Evolutionary conservation across 352 stramenopile species (phyloP).

Genomic region (Thalassiosira livingstoniorum): DNA sequence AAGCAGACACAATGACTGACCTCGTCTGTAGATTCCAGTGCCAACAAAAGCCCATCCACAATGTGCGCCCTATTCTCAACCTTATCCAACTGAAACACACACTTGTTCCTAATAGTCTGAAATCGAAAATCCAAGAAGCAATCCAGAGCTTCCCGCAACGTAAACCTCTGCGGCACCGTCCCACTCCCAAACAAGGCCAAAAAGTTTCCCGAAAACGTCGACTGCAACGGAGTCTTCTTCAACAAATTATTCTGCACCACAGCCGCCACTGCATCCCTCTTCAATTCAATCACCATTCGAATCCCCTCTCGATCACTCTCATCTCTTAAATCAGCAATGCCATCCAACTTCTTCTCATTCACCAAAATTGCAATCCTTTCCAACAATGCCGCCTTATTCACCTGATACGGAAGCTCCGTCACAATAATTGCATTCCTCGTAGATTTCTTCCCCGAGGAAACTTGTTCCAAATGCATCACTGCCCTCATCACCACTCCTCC

Average conservation of each 20-base stretch:
- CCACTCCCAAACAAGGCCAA: conserved; percentile 84
- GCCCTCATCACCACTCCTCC: conserved; percentile 85
- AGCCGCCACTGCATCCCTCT: conserved; percentile 86
- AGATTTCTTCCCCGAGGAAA: conserved; percentile 58
- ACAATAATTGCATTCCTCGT: conserved; percentile 87
- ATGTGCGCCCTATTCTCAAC: conserved; percentile 84
- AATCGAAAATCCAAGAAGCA: conserved; percentile 90
- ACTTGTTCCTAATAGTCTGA: conserved; percentile 86
- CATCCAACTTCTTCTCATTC: conserved; percentile 90
- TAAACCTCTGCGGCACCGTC: conserved; percentile 86
- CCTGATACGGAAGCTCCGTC: conserved; percentile 89
- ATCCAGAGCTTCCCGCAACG: conserved; percentile 82
- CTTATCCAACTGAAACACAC: conserved; percentile 82
- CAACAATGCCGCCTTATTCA: conserved; percentile 88
- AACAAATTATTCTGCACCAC: conserved; percentile 89
- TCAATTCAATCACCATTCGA: conserved; percentile 89
- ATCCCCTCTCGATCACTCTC: conserved; percentile 90
- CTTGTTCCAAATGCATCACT: conserved; percentile 85
- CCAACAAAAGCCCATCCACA: conserved; percentile 86
- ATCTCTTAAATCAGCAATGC: conserved; percentile 86
- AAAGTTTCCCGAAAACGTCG: conserved; percentile 88
- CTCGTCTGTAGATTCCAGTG: conserved; percentile 83
- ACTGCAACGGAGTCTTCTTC: conserved; percentile 89
- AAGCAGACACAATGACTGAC: conserved; percentile 23
- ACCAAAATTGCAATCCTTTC: conserved; percentile 88